A percentile compares a stretch with the other conserved stretches of the same genome.
Conservation (phyloP, 768 basidiomycete species). For the Serendipita vermifera region DNA sequence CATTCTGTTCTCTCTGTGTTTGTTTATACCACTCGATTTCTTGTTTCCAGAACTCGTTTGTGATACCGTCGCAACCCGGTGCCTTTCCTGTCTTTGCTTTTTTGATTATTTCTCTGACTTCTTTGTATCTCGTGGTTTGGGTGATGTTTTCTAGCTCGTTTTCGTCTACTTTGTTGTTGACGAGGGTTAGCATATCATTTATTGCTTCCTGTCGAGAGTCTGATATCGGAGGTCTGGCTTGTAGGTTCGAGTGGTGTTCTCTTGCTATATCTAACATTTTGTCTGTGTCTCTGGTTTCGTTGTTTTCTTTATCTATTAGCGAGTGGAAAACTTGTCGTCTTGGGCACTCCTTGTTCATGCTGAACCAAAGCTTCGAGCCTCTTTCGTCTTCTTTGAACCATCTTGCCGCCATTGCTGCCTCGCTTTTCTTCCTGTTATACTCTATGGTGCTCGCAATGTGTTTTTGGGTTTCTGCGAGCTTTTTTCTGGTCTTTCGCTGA, state of each 20-base stretch:
- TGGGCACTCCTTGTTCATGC: neutral
- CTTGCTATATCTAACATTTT: neutral
- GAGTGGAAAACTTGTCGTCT: neutral
- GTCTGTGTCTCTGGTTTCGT: constrained; percentile 4
- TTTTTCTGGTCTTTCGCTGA: neutral
- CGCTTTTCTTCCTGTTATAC: neutral
- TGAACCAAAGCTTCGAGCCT: neutral
- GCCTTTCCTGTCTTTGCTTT: neutral
- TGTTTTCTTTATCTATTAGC: too few relatives aligned
- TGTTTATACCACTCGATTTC: neutral
- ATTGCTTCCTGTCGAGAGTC: neutral
- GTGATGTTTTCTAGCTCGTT: neutral
- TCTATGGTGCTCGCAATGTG: neutral
- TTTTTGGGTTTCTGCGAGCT: neutral
- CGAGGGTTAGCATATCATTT: neutral
- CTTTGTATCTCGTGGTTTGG: neutral
- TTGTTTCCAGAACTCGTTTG: constrained; percentile 3
- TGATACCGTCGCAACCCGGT: neutral
- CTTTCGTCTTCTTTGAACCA: neutral
- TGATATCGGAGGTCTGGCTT: neutral
- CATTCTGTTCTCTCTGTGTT: too few relatives aligned
- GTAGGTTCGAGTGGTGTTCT: neutral
- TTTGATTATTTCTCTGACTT: neutral
- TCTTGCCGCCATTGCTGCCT: neutral
- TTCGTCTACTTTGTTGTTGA: neutral